Evolutionary conservation across 345 rosid species (phyloP), one percentile per base, ranked within the genome.

Genomic region (Hevea brasiliensis): DNA sequence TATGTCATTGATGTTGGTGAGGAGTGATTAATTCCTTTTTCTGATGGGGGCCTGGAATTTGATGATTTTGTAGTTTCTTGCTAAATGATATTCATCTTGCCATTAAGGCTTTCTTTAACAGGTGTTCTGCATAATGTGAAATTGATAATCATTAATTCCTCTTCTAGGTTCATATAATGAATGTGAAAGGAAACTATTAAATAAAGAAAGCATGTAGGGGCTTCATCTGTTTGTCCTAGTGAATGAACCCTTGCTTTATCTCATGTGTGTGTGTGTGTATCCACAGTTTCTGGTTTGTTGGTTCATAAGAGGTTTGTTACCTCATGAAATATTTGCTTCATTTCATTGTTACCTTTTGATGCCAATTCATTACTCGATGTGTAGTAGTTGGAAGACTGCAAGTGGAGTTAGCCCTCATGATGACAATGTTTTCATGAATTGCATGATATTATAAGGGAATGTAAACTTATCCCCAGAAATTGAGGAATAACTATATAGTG

Each of bases 221-320:
- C 35, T 70, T 26, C 15, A 15, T 15, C n/a, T 42, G 6, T 56
- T 35, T 56, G 26, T 14, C 40, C 24, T 68, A 37, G 29, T 21
- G 72, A 24, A 40, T 56, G 23, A 58, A 35, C 3, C 12, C 53
- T 32, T 32, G 37, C 37, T 9, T 57, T 23, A 4, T 29, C 71
- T 67, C 45, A 4, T 5, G 18, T 8, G n/a, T n/a, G n/a, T n/a
- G n/a, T n/a, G n/a, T n/a, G n/a, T n/a, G n/a, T n/a, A 44, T 44
- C 18, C 24, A 2, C 27, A 70, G 26, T n/a, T 18, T 17, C 26
- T 14, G 27, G 42, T 60, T 48, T 61, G 14, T 50, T 61, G 18
- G 58, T 61, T 58, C 65, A 58, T 29, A 60, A 70, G 73, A 60
- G 17, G 14, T 47, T 48, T 32, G 8, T 48, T 27, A 44, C 13